These are phyloP conservation scores for Pseudogymnoascus sp. DNA, from an alignment of 2,329 filamentous ascomycete genomes.

Conservation along the genomic window DNA sequence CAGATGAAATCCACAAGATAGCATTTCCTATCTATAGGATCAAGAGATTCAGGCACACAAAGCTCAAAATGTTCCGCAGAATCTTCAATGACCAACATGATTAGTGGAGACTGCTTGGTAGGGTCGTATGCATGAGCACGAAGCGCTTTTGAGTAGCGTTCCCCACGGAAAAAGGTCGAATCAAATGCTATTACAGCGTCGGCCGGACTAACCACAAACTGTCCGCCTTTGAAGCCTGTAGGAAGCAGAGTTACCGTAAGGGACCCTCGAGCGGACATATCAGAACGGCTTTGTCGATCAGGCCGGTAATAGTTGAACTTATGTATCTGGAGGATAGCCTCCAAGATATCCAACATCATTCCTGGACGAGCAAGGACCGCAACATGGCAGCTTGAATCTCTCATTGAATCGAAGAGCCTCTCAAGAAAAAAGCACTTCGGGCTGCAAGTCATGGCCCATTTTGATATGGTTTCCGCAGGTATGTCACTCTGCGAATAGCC, in stretches of 20 bases:
- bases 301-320: constrained; percentile 29
- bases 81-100: constrained; percentile 23
- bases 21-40: constrained; percentile 18
- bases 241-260: constrained; percentile 23
- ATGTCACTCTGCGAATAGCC: constrained; percentile 32
- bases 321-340: constrained; percentile 39
- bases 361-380: constrained; percentile 47
- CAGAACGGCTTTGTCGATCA: constrained; percentile 26
- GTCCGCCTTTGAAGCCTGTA: constrained; percentile 15
- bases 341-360: constrained; percentile 44
- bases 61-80: constrained; percentile 29
- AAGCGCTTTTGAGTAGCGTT: constrained; percentile 1
- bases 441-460: constrained; percentile 49
- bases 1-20: constrained; percentile 21
- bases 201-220: constrained; percentile 14
- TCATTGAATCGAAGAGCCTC: constrained; percentile 43
- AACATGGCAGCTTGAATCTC: constrained; percentile 39
- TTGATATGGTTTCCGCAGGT: constrained; percentile 37
- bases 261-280: constrained; percentile 15
- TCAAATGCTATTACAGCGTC: constrained; percentile 17
- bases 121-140: constrained; percentile 11
- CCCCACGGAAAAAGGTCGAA: constrained; percentile 4
- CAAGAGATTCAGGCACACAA: constrained; percentile 19
- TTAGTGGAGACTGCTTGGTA: constrained; percentile 17
- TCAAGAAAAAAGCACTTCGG: constrained; percentile 53